Evolutionary conservation across 2,329 filamentous ascomycete genomes (phyloP).

Genomic region (Cytospora chrysosperma): DNA sequence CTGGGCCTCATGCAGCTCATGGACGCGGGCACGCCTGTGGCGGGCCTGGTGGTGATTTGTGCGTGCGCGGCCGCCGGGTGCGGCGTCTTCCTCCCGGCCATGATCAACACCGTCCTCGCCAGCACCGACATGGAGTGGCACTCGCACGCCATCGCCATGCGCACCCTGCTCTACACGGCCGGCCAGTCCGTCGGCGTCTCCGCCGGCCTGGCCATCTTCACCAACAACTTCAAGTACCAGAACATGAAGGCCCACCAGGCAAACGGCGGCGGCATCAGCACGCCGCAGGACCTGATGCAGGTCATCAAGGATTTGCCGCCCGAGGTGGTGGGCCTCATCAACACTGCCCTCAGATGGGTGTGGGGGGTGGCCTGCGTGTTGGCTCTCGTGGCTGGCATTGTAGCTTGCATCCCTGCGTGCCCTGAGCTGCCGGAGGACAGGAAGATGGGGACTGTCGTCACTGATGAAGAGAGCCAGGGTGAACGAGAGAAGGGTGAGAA

Average conservation of each 20-base stretch:
- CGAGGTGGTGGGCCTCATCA: constrained; percentile 1
- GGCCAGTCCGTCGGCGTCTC: constrained; percentile 22
- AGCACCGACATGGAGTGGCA: constrained; percentile 18
- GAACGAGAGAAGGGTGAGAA: background rate
- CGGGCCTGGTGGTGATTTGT: constrained; percentile 6
- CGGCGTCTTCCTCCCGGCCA: constrained; percentile 17
- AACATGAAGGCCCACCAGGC: background rate
- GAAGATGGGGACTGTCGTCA: background rate
- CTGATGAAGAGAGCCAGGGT: background rate
- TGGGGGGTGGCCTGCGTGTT: constrained; percentile 13
- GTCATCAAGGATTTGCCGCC: constrained; percentile 5
- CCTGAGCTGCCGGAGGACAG: constrained; percentile 6
- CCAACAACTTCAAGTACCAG: constrained; percentile 8
- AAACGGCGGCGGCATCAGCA: background rate
- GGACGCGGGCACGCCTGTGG: background rate
- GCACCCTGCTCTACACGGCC: constrained; percentile 17
- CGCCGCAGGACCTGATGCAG: constrained; percentile 14
- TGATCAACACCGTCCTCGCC: constrained; percentile 22
- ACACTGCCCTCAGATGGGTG: constrained; percentile 13
- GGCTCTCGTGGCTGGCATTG: background rate
- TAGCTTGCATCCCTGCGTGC: background rate
- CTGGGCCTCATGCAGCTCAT: constrained; percentile 18
- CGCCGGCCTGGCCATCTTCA: constrained; percentile 20
- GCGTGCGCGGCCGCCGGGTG: constrained; percentile 9
- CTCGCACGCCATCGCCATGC: constrained; percentile 18